Percentiles rank a stretch among this genome's conserved stretches.
Conservation (phyloP, 2,329 filamentous ascomycete genomes). For the Drechslerella stenobrocha region DNA sequence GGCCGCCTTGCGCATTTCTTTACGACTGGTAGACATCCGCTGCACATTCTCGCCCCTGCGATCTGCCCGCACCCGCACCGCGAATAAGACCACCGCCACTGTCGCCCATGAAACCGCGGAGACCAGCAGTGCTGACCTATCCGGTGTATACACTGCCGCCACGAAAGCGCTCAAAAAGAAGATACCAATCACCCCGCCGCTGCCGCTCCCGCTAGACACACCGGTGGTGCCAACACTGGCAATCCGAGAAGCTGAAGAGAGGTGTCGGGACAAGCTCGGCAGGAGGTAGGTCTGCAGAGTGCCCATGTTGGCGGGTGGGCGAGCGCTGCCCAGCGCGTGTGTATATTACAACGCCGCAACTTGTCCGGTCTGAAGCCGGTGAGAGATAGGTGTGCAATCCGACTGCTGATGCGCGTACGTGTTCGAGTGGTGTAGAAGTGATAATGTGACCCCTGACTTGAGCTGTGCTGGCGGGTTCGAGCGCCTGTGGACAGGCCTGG, state of each 20-base stretch:
- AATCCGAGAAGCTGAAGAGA: slow-evolving; percentile 42
- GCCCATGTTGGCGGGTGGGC: slow-evolving; percentile 26
- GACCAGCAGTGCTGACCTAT: slow-evolving; percentile 28
- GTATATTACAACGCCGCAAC: neutral
- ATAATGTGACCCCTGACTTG: too few relatives aligned
- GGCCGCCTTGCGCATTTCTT: slow-evolving; percentile 40
- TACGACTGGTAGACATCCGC: slow-evolving; percentile 29
- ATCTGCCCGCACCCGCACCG: slow-evolving; percentile 30
- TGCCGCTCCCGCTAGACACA: too few relatives aligned
- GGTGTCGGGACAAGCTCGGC: too few relatives aligned
- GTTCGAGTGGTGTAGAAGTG: too few relatives aligned
- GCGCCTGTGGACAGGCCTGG: too few relatives aligned
- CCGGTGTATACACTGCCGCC: slow-evolving; percentile 34
- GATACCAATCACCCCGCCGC: slow-evolving; percentile 24
- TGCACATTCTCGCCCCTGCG: slow-evolving; percentile 22
- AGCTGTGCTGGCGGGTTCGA: too few relatives aligned
- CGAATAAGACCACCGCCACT: slow-evolving; percentile 32
- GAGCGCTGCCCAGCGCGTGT: neutral
- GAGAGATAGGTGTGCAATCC: too few relatives aligned
- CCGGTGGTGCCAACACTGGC: too few relatives aligned
- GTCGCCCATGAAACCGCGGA: slow-evolving; percentile 45
- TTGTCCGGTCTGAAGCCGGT: too few relatives aligned
- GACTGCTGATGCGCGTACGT: too few relatives aligned
- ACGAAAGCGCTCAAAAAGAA: slow-evolving; percentile 35
- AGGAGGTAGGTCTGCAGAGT: slow-evolving; percentile 42